These are phyloP conservation scores for Botrytis hyacinthi DNA, from an alignment of 2,329 filamentous ascomycete species.

Conservation along the genomic window DNA sequence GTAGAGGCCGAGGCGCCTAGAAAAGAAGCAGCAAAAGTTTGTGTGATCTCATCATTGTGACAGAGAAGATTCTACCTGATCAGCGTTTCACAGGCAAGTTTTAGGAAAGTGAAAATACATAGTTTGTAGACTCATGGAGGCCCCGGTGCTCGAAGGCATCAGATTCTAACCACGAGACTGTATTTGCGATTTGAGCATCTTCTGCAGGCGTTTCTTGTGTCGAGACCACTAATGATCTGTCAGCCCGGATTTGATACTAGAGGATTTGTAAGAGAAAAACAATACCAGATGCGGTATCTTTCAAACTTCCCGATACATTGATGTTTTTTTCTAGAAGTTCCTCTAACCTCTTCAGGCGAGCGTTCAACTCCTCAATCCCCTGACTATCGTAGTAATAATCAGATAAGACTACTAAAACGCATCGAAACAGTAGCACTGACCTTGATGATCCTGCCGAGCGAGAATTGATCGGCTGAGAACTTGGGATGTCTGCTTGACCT, in stretches of 20 bases:
- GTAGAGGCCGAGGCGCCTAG: conserved; percentile 21
- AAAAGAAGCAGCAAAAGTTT: conserved; percentile 26
- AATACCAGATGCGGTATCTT: not conserved
- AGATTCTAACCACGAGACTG: conserved; percentile 14
- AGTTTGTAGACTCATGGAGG: not conserved
- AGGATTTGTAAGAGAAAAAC: not conserved
- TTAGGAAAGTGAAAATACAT: not conserved
- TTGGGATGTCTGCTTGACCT: not conserved
- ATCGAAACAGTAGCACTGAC: not conserved
- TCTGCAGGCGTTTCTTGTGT: conserved; percentile 4
- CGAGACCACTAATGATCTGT: not conserved
- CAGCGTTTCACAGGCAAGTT: not conserved
- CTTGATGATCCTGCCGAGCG: not conserved
- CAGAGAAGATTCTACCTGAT: not conserved
- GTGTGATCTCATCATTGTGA: conserved; percentile 17
- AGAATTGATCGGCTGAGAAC: not conserved
- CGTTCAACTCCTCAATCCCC: conserved; percentile 26
- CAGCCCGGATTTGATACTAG: not conserved
- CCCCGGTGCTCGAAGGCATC: conserved; percentile 13
- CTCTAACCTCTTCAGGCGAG: conserved; percentile 26
- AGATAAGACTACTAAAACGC: not conserved
- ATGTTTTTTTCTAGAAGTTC: conserved; percentile 21
- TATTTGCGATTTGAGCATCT: conserved; percentile 14
- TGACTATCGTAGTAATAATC: conserved; percentile 19
- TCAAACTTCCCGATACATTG: not conserved